Evolutionary conservation across 768 basidiomycete species (phyloP).

Genomic region (Pholiota molesta): DNA sequence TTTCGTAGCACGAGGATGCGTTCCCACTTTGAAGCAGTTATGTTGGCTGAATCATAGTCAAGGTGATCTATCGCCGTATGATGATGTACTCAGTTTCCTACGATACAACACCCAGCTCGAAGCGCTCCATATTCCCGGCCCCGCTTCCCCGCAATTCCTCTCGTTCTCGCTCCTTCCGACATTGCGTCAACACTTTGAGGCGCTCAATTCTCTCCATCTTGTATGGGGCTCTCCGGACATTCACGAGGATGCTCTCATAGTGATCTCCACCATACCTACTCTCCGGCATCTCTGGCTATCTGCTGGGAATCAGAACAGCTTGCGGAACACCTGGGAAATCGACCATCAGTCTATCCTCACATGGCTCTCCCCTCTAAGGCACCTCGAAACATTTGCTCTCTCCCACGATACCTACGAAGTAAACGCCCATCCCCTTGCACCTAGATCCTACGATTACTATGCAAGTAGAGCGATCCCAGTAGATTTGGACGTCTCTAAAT

Average conservation of each 20-base stretch:
- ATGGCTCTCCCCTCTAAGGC: conserved; percentile 23
- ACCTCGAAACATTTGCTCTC: conserved; percentile 28
- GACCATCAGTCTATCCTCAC: conserved; percentile 23
- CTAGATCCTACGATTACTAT: conserved; percentile 26
- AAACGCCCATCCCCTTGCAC: conserved; percentile 26
- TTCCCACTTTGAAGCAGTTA: conserved; percentile 26
- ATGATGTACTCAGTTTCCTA: conserved; percentile 25
- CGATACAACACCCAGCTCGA: conserved; percentile 27
- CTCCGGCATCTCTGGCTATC: conserved; percentile 31
- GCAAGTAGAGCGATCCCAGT: conserved; percentile 24
- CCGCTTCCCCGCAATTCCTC: conserved; percentile 19
- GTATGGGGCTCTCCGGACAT: conserved; percentile 22
- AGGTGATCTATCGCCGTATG: conserved; percentile 5
- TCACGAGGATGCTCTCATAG: conserved; percentile 20
- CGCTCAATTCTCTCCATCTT: conserved; percentile 28
- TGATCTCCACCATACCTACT: conserved; percentile 21
- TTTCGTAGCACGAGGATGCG: conserved; percentile 20
- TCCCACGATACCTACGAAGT: conserved; percentile 32
- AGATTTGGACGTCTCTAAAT: conserved; percentile 18
- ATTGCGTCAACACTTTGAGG: conserved; percentile 14
- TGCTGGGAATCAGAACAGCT: conserved; percentile 25
- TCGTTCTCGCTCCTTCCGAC: conserved; percentile 24
- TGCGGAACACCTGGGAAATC: conserved; percentile 29
- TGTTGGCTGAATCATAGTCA: conserved; percentile 21
- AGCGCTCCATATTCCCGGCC: conserved; percentile 21